Base-by-base conservation (phyloP, 495 filamentous ascomycete species). In the Aspergillus biplanus region DNA sequence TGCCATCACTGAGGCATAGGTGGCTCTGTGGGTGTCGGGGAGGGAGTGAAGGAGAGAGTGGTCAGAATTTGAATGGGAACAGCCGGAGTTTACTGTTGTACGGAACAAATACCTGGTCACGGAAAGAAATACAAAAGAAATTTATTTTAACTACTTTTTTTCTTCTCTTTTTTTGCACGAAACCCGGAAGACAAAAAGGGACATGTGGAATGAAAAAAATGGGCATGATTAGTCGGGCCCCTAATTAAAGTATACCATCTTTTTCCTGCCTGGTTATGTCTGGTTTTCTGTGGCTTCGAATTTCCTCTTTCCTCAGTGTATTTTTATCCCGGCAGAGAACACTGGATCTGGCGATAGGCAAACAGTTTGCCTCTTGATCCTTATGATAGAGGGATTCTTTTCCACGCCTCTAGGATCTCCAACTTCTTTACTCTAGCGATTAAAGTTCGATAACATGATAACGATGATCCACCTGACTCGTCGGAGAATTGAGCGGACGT, bases 1-100 rank as follows among this genome's bases (percentile, higher is more conserved):
- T 74, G 91, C 91, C 71, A 90, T 97, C 80, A 91, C 90, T 62
- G 83, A 91, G 72, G 84, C 91, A 75, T 94, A 92, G 77, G 70
- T 69, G 72, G 60, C 56, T 76, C 39, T 52, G 63, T 69, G 67
- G 66, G 66, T 70, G 71, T 73, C 65, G 67, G 71, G 73, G 69
- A 63, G 61, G 46, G 54, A 58, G 39, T 44, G 39, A 11, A 62
- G 59, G 39, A 62, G 59, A 47, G 61, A 62, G 69, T 67, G 67
- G 69, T 69, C 62, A 67, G 69, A 66, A 69, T 64, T 65, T 67
- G 61, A 71, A 68, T 68, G 69, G 67, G 66, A 68, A 69, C 65
- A 63, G 68, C 71, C 71, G 71, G 71, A 71, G 71, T 73, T 73
- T 70, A 64, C 68, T 69, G 70, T 70, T 73, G 71, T 73, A 73